Evolutionary conservation across 768 basidiomycete genomes (phyloP).

Genomic region (Agrocybe praecox): DNA sequence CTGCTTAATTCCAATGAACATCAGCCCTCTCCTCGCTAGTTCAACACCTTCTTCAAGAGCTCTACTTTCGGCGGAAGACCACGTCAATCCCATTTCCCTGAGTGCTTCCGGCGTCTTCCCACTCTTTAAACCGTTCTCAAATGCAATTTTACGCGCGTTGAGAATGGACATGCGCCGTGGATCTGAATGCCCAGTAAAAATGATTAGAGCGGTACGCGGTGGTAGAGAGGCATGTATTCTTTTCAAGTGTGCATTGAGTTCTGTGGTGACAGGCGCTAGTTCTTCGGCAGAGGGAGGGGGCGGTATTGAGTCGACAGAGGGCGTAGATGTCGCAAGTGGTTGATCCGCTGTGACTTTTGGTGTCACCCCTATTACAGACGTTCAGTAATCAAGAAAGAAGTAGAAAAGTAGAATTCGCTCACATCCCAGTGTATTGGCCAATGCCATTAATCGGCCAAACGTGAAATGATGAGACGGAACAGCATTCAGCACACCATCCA

Average conservation of each 20-base stretch:
- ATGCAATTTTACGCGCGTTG: slow-evolving; percentile 67
- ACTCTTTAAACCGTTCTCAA: slow-evolving; percentile 64
- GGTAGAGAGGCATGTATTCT: slow-evolving; percentile 72
- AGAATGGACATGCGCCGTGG: slow-evolving; percentile 80
- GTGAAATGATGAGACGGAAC: slow-evolving; percentile 74
- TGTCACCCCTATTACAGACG: slow-evolving; percentile 55
- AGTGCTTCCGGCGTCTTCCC: slow-evolving; percentile 62
- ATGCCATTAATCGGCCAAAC: slow-evolving; percentile 81
- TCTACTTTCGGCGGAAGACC: slow-evolving; percentile 78
- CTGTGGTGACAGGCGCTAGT: slow-evolving; percentile 38
- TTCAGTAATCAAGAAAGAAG: background rate
- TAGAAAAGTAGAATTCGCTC: slow-evolving; percentile 23
- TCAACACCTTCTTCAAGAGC: slow-evolving; percentile 81
- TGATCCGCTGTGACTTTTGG: slow-evolving; percentile 49
- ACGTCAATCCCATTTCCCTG: slow-evolving; percentile 49
- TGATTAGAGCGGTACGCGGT: slow-evolving; percentile 75
- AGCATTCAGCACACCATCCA: slow-evolving; percentile 65
- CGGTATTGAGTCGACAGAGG: slow-evolving; percentile 14
- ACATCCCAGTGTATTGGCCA: slow-evolving; percentile 88
- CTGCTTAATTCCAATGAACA: slow-evolving; percentile 72
- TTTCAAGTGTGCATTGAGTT: slow-evolving; percentile 63
- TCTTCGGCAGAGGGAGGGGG: slow-evolving; percentile 36
- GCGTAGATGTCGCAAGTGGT: slow-evolving; percentile 7
- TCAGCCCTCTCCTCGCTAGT: slow-evolving; percentile 77
- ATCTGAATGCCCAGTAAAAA: slow-evolving; percentile 90